Base-by-base conservation (phyloP, 2,329 filamentous ascomycete species). In the Colletotrichum spaethianum region DNA sequence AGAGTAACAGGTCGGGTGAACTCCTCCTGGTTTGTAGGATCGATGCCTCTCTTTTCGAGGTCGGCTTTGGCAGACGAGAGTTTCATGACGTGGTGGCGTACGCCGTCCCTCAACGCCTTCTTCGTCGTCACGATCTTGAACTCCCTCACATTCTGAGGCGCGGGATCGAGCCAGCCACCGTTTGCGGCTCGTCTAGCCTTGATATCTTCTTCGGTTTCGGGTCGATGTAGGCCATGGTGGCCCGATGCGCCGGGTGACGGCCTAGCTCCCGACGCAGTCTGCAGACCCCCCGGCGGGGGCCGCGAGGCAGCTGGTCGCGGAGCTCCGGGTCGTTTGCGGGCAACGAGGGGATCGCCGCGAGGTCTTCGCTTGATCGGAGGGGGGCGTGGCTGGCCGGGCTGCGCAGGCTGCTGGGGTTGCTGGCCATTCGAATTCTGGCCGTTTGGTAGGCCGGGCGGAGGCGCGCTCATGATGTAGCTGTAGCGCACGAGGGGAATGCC, bases 1-100 rank as follows among this genome's bases (percentile, higher is more conserved):
- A 99, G 85, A 46, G 94, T 92, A 40, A 98, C 93, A 0, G 96
- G 96, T 36, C 95, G 91, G 23, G 93, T 93, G 79, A 98, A 99
- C 63, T 97, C 91, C 7, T 91, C 86, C 75, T 96, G 92, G 76
- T 92, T 84, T 33, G 86, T 86, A 2, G 90, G 89, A 78, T 98
- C 92, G 72, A 94, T 79, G 40, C 91, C 88, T 76, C 93, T 92
- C 73, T 86, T 85, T 26, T 80, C 80, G 12, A 82, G 77, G 59
- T 72, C 75, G 14, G 77, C 73, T 77, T 91, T 91, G 63, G 88
- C 85, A 74, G 93, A 88, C 69, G 83, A 80, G 76, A 99, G 91
- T 76, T 94, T 92, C 86, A 98, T 95, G 74, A 97, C 90, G 79
- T 99, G 96, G 78, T 95, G 92, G 60, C 96, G 93, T 71, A 97